Conservation (phyloP, 2,329 filamentous ascomycete species). For the Plenodomus tracheiphilus region DNA sequence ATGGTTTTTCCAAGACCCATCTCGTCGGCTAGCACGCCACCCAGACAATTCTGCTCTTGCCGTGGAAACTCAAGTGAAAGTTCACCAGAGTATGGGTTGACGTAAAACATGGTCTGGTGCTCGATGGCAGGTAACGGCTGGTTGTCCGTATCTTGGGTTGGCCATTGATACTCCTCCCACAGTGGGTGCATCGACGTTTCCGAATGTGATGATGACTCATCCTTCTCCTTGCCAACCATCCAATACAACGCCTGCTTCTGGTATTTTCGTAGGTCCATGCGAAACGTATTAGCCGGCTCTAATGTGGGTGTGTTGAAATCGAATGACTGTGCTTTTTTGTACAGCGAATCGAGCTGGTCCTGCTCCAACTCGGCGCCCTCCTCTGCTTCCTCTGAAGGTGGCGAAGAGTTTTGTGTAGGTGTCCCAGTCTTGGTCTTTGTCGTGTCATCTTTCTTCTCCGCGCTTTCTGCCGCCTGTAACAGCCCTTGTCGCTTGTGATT, state of each 20-base stretch:
- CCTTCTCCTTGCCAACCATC: conserved; percentile 94
- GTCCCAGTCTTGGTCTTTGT: conserved; percentile 56
- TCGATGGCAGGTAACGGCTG: conserved; percentile 68
- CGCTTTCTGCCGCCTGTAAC: conserved; percentile 83
- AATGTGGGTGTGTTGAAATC: conserved; percentile 90
- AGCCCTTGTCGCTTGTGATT: conserved; percentile 82
- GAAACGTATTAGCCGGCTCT: conserved; percentile 80
- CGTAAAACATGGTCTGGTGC: conserved; percentile 77
- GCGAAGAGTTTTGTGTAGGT: conserved; percentile 52
- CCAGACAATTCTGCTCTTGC: conserved; percentile 92
- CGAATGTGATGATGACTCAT: conserved; percentile 67
- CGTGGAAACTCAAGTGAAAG: conserved; percentile 87
- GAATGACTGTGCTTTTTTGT: conserved; percentile 95
- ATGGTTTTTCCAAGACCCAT: conserved; percentile 99
- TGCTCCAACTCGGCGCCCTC: conserved; percentile 92
- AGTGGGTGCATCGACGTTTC: conserved; percentile 91
- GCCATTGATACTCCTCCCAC: conserved; percentile 96
- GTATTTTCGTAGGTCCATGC: conserved; percentile 83
- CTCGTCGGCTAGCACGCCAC: conserved; percentile 91
- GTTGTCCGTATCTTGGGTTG: conserved; percentile 83
- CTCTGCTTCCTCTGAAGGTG: conserved; percentile 67
- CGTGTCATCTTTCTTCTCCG: conserved; percentile 66
- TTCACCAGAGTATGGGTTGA: conserved; percentile 96
- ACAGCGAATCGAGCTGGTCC: conserved; percentile 90
- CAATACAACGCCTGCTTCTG: conserved; percentile 94